Conservation (phyloP, 257 asterid species). For the Echites panduratus region DNA sequence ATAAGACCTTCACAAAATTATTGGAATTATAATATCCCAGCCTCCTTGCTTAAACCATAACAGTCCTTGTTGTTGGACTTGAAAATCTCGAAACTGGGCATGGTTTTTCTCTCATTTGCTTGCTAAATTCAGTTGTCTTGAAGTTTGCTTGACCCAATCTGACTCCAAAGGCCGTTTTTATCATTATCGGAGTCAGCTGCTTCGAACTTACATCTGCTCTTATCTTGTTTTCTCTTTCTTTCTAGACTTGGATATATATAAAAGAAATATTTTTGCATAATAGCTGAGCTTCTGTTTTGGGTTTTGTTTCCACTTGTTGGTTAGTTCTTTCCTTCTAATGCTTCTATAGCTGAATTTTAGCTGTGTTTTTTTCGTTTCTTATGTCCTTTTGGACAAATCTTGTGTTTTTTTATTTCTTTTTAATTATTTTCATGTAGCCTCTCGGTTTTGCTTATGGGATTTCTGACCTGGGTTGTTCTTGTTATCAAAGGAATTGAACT, state of each 20-base stretch:
- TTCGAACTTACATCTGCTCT: not conserved
- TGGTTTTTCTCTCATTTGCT: not conserved
- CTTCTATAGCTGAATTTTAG: not conserved
- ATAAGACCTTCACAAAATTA: not conserved
- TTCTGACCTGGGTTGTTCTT: too few species aligned
- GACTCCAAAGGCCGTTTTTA: constrained; percentile 5
- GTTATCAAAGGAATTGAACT: not conserved
- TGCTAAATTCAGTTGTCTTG: not conserved
- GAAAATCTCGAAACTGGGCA: not conserved
- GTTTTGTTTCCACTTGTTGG: not conserved
- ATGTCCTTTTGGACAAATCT: not conserved
- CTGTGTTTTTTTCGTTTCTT: not conserved
- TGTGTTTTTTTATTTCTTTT: too few species aligned
- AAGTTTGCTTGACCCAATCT: not conserved
- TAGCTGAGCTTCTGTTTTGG: not conserved
- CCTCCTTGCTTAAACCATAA: too few species aligned
- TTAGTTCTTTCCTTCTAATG: not conserved
- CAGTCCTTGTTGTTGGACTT: not conserved
- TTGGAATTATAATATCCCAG: not conserved
- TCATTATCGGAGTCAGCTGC: not conserved
- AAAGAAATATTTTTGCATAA: not conserved
- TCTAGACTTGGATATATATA: not conserved
- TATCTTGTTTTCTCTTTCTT: not conserved
- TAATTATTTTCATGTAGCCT: too few species aligned
- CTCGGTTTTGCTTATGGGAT: too few species aligned